phyloP scores from a whole-genome alignment of 177 flowering plant genomes.

The Vitis hybrid region DNA sequence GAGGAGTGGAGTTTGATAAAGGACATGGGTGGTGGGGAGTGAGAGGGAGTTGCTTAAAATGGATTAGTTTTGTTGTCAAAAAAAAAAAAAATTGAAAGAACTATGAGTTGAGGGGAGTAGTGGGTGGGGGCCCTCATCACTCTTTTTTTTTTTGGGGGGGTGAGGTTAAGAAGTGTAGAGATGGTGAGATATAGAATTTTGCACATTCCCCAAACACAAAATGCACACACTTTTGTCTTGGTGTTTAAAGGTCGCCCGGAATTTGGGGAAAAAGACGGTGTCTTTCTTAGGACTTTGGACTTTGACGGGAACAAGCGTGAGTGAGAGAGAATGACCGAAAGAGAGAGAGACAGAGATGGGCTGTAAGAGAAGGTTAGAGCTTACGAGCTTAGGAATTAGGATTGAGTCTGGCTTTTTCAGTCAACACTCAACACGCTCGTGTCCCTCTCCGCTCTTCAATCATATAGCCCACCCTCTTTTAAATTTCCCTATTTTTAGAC shows the following conservation, averaged over 20 bases:
- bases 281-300: slow-evolving; percentile 32
- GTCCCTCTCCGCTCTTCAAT: no score
- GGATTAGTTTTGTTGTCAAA: slow-evolving; percentile 5
- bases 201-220: slow-evolving; percentile 45
- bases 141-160: neutral
- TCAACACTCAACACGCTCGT: no score
- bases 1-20: neutral
- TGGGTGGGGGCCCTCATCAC: slow-evolving; percentile 3
- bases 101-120: no score
- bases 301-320: slow-evolving; percentile 25
- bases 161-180: slow-evolving; percentile 12
- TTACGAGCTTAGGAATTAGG: no score
- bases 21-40: neutral
- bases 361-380: no score
- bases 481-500: no score
- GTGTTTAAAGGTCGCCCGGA: slow-evolving; percentile 46
- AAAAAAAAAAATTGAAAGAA: neutral
- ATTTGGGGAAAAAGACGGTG: slow-evolving; percentile 53
- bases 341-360: neutral
- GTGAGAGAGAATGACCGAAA: neutral
- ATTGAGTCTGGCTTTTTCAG: no score
- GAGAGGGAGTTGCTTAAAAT: slow-evolving; percentile 11
- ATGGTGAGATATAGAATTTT: slow-evolving; percentile 26
- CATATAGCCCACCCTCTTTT: no score
- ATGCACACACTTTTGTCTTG: slow-evolving; percentile 25